Base-by-base conservation (phyloP, 192 early-diverging fungal species). In the Coemansia asiatica region DNA sequence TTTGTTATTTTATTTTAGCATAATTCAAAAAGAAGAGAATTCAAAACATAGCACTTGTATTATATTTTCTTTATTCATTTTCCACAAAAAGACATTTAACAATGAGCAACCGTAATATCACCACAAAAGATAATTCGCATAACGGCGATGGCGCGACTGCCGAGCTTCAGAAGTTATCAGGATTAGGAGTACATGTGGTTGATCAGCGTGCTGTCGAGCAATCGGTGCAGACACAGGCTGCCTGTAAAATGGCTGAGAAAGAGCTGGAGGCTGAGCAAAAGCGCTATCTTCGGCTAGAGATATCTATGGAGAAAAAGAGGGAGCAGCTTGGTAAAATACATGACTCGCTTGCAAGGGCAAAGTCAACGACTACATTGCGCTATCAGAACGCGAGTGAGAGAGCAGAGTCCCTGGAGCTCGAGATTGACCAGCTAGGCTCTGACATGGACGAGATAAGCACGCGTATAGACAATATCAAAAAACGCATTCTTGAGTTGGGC, bases 151-250 rank as follows among this genome's bases (percentile, higher is more conserved):
- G 38, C 8, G 19, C 28, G 8, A 6, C 38, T n/a, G 40, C 27
- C 12, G 75, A 77, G 69, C 61, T 79, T 7, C 57, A 51, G 31
- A 61, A 61, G 21, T 75, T 82, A 2, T 62, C 65, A 2, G 68
- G 55, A 26, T 71, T 82, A 1, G 80, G 80, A 18, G 75, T 76
- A 21, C 74, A 67, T 9, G 54, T 77, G 1, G 44, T 89, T 0
- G 88, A 91, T 68, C 90, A 92, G 69, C 61, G 74, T 12, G 67
- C 63, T 10, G 75, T 94, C 18, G 92, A 94, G 67, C 74, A 73
- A 31, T 64, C 81, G 8, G 84, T 94, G 29, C 90, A 90, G 19
- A 80, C 56, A 27, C 75, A 85, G 81, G 90, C 86, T 8, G 83
- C 84, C 55, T 83, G 82, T 50, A 85, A 84, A 15, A 62, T 92